Percentiles rank a stretch among this genome's conserved stretches.
Conservation (phyloP, 371 early-diverging fungal species). For the Parasitella parasitica region DNA sequence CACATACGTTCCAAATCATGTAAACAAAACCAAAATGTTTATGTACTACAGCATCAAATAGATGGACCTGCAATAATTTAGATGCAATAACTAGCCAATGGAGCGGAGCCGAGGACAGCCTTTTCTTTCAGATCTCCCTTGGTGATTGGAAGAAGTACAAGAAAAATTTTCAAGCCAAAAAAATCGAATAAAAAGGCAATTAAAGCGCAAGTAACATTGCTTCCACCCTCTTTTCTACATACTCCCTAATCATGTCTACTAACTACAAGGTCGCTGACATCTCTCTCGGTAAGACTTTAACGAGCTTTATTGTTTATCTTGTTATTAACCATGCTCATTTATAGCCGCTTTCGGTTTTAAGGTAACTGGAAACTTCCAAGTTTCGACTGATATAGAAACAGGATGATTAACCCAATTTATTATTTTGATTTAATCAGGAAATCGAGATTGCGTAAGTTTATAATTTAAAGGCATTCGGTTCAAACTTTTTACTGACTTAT, state of each 20-base stretch:
- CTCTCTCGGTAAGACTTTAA: slow-evolving; percentile 73
- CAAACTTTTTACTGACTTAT: neutral
- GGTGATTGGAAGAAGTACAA: slow-evolving; percentile 8
- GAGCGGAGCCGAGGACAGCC: slow-evolving; percentile 18
- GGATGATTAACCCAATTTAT: slow-evolving; percentile 1
- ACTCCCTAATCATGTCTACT: slow-evolving; percentile 16
- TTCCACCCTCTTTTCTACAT: slow-evolving; percentile 10
- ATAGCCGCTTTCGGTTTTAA: slow-evolving; percentile 51
- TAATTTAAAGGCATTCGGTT: neutral
- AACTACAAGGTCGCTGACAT: slow-evolving; percentile 81
- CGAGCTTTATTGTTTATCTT: neutral
- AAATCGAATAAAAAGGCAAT: slow-evolving; percentile 9
- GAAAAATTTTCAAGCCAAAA: slow-evolving; percentile 19
- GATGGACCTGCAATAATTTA: neutral
- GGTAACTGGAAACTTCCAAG: slow-evolving; percentile 5
- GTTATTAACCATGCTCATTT: neutral
- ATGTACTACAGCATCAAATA: neutral
- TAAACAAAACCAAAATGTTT: neutral
- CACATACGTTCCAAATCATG: neutral
- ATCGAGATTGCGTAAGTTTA: slow-evolving; percentile 47
- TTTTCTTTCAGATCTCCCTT: slow-evolving; percentile 5
- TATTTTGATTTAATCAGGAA: slow-evolving; percentile 28
- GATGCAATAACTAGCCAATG: slow-evolving; percentile 1
- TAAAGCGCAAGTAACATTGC: neutral
- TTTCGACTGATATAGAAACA: neutral